Conservation (phyloP, 805 yeast genomes). For the Candida ulmi region DNA sequence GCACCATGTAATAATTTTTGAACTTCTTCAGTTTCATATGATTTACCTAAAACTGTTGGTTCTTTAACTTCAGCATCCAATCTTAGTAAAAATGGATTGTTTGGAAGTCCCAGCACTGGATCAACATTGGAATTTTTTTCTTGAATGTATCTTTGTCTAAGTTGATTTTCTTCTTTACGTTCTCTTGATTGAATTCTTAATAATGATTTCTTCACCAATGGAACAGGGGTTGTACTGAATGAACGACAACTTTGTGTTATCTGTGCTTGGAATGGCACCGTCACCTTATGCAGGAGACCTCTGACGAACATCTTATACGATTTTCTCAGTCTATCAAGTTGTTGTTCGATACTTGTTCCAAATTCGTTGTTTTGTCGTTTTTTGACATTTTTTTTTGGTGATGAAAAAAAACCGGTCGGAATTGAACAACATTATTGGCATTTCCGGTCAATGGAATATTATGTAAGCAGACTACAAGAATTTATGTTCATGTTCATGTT, state of each 20-base stretch:
- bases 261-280: background rate
- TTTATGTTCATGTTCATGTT: too few relatives aligned
- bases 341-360: too few relatives aligned
- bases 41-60: slow-evolving; percentile 56
- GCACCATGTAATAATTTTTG: slow-evolving; percentile 77
- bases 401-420: too few relatives aligned
- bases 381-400: too few relatives aligned
- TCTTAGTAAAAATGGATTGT: slow-evolving; percentile 64
- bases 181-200: slow-evolving; percentile 20
- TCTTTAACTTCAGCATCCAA: slow-evolving; percentile 62
- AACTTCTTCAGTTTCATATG: slow-evolving; percentile 56
- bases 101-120: slow-evolving; percentile 75
- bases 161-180: slow-evolving; percentile 20
- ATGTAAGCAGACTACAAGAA: too few relatives aligned
- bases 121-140: slow-evolving; percentile 36
- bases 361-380: too few relatives aligned
- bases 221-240: slow-evolving; percentile 7
- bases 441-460: too few relatives aligned
- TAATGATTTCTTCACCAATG: slow-evolving; percentile 17
- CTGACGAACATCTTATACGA: background rate
- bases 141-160: slow-evolving; percentile 21
- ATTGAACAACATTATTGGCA: too few relatives aligned
- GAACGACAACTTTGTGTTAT: slow-evolving; percentile 4
- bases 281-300: background rate
- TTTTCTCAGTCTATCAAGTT: background rate